Evolutionary conservation across 2,329 filamentous ascomycete genomes (phyloP).

Genomic region (Cytospora piceae): DNA sequence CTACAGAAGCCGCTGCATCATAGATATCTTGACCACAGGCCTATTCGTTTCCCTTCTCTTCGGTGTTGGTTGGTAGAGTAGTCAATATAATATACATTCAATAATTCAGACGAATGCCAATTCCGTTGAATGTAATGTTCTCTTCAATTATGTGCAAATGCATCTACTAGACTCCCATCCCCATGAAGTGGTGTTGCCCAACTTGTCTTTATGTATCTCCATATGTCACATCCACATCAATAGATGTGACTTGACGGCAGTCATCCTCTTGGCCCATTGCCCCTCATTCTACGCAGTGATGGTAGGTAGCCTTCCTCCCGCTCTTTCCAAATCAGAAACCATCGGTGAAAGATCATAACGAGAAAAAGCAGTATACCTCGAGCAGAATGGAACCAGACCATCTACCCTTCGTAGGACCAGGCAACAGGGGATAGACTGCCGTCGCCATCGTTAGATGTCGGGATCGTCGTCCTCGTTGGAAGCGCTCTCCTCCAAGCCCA

Average conservation of each 20-base stretch:
- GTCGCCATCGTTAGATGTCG: conserved; percentile 62
- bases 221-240: conserved; percentile 7
- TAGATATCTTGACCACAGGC: not conserved
- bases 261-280: conserved; percentile 66
- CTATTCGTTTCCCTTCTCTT: not conserved
- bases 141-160: conserved; percentile 16
- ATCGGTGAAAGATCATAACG: conserved; percentile 12
- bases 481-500: conserved; percentile 50
- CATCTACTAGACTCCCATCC: not conserved
- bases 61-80: conserved; percentile 9
- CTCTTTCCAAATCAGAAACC: conserved; percentile 8
- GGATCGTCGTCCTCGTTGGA: conserved; percentile 68
- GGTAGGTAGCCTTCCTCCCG: conserved; percentile 2
- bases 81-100: conserved; percentile 1
- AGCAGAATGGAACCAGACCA: conserved; percentile 18
- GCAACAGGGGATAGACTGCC: conserved; percentile 70
- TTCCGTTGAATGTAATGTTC: not conserved
- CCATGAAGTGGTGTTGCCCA: not conserved
- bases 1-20: not conserved
- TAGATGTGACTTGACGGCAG: conserved; percentile 50
- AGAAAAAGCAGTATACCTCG: conserved; percentile 11
- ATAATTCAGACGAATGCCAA: conserved; percentile 1
- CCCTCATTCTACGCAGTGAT: conserved; percentile 55
- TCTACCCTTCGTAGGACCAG: conserved; percentile 57
- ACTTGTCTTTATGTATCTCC: not conserved